Base-by-base conservation (phyloP, 2,329 filamentous ascomycete genomes). In the Fusarium paranaense region DNA sequence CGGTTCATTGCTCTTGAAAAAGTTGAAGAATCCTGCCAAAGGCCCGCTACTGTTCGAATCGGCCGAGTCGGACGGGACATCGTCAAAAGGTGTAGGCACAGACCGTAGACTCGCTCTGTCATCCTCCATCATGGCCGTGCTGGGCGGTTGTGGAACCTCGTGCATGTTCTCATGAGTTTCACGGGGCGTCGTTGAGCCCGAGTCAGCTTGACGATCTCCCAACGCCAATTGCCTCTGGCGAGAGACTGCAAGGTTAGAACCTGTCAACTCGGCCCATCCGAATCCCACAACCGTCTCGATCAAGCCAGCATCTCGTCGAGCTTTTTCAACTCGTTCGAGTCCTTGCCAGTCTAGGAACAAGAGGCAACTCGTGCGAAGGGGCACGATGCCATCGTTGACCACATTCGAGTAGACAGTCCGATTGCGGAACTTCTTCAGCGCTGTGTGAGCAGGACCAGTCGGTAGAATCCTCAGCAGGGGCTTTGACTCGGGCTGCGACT, bases 321-420 rank as follows among this genome's bases (percentile, higher is more conserved):
- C 96, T 83, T 99, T 99, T 75, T 98, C 95, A 2, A 99, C 97
- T 42, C 95, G 92, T 6, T 93, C 96, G 5, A 99, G 86, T 0
- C 97, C 97, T 83, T 95, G 93, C 97, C 97, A 99, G 81, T 99
- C 97, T 2, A 99, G 86, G 79, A 99, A 99, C 7, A 99, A 85
- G n/a, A 99, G 86, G 82, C 96, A 99, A 72, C 96, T 98, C 6
- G 97, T 99, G 25, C 97, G 91, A 37, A 99, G 85, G 4, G 97
- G 97, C 6, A 99, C 97, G 76, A 99, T 98, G 4, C 95, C 96
- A 83, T 98, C 96, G 79, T 98, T 98, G 76, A 98, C 96, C 14
- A 98, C 95, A 78, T 98, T 98, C 2, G 95, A 98, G 81, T 98
- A 98, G 2, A 98, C 88, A 0, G 97, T 98, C 18, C 96, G 89